Conservation (phyloP, 495 filamentous ascomycete species). For the Cairneyella variabilis region DNA sequence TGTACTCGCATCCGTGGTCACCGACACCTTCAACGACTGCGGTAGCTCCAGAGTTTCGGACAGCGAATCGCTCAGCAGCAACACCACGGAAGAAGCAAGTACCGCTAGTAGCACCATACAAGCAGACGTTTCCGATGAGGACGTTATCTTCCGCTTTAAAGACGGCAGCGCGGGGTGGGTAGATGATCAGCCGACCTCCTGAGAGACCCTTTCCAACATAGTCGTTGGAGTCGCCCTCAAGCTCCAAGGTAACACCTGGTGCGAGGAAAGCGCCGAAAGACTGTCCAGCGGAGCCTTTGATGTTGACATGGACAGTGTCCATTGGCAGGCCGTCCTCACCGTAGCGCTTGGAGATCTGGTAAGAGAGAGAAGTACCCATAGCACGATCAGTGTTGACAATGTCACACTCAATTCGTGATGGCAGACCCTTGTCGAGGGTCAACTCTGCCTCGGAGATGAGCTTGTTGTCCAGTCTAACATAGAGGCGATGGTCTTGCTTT, state of each 20-base stretch:
- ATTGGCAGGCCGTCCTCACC: constrained; percentile 88
- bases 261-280: constrained; percentile 97
- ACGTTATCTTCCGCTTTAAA: constrained; percentile 99
- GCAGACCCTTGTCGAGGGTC: constrained; percentile 92
- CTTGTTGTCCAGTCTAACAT: constrained; percentile 96
- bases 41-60: constrained; percentile 95
- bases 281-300: constrained; percentile 97
- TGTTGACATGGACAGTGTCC: constrained; percentile 95
- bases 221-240: constrained; percentile 97
- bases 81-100: constrained; percentile 98
- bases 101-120: constrained; percentile 93
- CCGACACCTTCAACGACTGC: constrained; percentile 97
- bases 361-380: constrained; percentile 92
- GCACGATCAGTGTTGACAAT: constrained; percentile 98
- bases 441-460: constrained; percentile 96
- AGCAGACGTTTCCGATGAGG: constrained; percentile 92
- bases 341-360: constrained; percentile 91
- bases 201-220: constrained; percentile 98
- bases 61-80: constrained; percentile 95
- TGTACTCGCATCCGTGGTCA: constrained; percentile 99
- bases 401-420: constrained; percentile 93
- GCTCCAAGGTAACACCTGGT: constrained; percentile 90
- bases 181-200: constrained; percentile 92
- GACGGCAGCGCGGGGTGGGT: constrained; percentile 87
- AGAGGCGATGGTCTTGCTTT: constrained; percentile 94